These are phyloP conservation scores for Croton laevigatus DNA, from an alignment of 441 rosid genomes.

Conservation along the genomic window DNA sequence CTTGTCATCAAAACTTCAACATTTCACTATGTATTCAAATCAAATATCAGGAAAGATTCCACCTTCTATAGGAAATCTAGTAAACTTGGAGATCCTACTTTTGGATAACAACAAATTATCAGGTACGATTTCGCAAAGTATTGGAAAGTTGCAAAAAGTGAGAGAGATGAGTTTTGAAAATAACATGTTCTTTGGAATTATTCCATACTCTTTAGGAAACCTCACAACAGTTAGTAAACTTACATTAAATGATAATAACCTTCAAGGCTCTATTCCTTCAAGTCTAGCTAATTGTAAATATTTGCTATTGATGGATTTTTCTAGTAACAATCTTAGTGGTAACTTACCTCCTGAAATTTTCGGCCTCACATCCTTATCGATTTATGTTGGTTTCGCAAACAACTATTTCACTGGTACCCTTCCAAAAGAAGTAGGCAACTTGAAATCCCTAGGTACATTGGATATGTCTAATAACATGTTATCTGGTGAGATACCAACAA, in stretches of 20 bases:
- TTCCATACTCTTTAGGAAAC: constrained; percentile 37
- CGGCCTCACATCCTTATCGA: neutral
- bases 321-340: neutral
- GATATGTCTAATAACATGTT: neutral
- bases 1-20: neutral
- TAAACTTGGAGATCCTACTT: constrained; percentile 17
- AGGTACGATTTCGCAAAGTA: constrained; percentile 33
- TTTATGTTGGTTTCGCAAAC: neutral
- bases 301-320: neutral
- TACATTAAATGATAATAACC: constrained; percentile 16
- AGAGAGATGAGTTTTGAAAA: neutral
- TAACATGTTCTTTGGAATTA: constrained; percentile 31
- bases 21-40: neutral
- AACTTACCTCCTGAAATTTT: neutral
- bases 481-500: neutral
- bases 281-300: neutral
- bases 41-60: constrained; percentile 25
- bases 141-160: constrained; percentile 32
- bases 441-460: neutral
- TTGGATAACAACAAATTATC: constrained; percentile 19
- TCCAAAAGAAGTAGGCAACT: neutral
- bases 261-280: constrained; percentile 26
- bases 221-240: constrained; percentile 20
- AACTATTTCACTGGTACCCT: neutral
- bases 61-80: constrained; percentile 24